phyloP scores from a whole-genome alignment of 2,329 filamentous ascomycete genomes.

The Trichophyton verrucosum region DNA sequence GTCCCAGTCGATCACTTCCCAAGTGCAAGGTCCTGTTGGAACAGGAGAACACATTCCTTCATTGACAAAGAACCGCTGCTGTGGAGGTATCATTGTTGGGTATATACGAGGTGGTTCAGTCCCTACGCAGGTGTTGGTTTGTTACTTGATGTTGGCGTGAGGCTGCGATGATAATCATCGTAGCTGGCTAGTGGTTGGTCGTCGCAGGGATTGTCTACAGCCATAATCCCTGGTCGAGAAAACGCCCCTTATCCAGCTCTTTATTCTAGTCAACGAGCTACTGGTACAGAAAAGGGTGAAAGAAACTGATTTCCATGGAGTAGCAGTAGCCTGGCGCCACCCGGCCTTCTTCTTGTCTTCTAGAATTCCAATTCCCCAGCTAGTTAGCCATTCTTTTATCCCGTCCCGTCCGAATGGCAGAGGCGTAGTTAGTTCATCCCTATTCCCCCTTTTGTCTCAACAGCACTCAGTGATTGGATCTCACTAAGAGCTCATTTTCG shows the following conservation, averaged over 20 bases:
- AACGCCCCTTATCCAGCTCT: not conserved
- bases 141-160: too few relatives aligned
- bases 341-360: not conserved
- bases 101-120: too few relatives aligned
- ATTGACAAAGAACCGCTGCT: conserved; percentile 6
- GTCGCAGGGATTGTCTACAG: too few relatives aligned
- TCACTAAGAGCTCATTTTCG: not conserved
- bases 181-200: too few relatives aligned
- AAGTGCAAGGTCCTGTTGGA: conserved; percentile 3
- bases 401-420: not conserved
- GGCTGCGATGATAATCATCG: too few relatives aligned
- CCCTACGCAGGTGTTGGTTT: too few relatives aligned
- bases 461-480: not conserved
- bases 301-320: not conserved
- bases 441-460: not conserved
- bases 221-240: not conserved
- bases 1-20: conserved; percentile 9
- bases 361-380: not conserved
- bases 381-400: too few relatives aligned
- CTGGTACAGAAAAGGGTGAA: not conserved
- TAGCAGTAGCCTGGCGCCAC: not conserved
- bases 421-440: not conserved
- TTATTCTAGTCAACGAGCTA: not conserved
- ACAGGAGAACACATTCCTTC: not conserved
- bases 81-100: conserved; percentile 2